Evolutionary conservation across 495 filamentous ascomycete genomes (phyloP).

Genomic region (Poronia punctata): DNA sequence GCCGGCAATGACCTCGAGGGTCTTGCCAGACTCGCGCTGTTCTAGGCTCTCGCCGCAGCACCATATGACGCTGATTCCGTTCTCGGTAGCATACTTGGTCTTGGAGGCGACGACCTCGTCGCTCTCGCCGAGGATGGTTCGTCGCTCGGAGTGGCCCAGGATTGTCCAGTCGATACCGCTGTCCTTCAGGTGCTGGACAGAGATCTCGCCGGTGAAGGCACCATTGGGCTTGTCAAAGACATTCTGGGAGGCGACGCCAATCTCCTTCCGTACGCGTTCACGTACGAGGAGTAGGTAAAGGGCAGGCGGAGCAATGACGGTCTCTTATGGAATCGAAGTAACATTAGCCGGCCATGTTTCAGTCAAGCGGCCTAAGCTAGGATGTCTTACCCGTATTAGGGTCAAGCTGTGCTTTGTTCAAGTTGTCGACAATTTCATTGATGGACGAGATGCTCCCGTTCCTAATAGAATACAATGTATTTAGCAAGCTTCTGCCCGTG

Average conservation of each 20-base stretch:
- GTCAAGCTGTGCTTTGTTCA: constrained; percentile 74
- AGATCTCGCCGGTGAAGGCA: constrained; percentile 96
- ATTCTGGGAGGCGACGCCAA: constrained; percentile 88
- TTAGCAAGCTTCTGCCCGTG: background rate
- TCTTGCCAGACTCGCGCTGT: constrained; percentile 81
- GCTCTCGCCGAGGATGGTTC: constrained; percentile 76
- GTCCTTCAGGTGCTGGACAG: constrained; percentile 82
- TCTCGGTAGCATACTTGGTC: constrained; percentile 82
- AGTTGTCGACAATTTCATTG: constrained; percentile 76
- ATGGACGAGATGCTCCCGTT: constrained; percentile 86
- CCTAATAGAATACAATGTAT: constrained; percentile 39
- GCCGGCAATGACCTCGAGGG: constrained; percentile 79
- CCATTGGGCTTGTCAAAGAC: constrained; percentile 95
- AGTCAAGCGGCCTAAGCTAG: background rate
- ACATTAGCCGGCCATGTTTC: background rate
- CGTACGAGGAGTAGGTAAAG: constrained; percentile 84
- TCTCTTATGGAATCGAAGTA: constrained; percentile 48
- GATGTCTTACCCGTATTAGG: constrained; percentile 52
- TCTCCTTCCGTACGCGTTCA: constrained; percentile 53
- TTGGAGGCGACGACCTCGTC: constrained; percentile 86
- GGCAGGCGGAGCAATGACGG: constrained; percentile 85
- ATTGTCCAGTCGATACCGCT: constrained; percentile 81
- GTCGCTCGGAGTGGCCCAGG: constrained; percentile 88
- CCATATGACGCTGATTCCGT: constrained; percentile 83
- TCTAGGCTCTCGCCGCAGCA: constrained; percentile 94